Percentiles rank a stretch among this genome's conserved stretches.
Evolutionary conservation across 2,329 filamentous ascomycete species (phyloP).

Genomic region (Dactylellina sp.): DNA sequence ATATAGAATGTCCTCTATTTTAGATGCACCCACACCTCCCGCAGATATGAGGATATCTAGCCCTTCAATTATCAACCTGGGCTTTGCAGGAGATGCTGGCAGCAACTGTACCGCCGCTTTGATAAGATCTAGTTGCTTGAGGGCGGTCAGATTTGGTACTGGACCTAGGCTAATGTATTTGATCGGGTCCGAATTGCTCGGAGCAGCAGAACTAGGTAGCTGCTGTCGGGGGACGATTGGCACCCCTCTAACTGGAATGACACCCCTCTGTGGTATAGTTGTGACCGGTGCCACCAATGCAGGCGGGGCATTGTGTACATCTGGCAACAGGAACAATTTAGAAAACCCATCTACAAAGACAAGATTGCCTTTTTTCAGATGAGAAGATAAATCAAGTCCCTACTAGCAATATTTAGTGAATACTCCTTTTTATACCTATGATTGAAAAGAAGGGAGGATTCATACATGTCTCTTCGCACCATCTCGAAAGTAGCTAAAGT

Average conservation of each 20-base stretch:
- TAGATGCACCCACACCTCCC: slow-evolving; percentile 66
- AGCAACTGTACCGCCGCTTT: slow-evolving; percentile 32
- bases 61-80: slow-evolving; percentile 75
- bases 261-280: slow-evolving; percentile 37
- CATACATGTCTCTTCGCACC: slow-evolving; percentile 76
- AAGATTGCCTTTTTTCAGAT: slow-evolving; percentile 72
- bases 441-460: slow-evolving; percentile 27
- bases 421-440: no score
- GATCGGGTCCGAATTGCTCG: slow-evolving; percentile 29
- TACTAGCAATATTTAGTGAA: no score
- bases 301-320: not conserved
- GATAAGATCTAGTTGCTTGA: slow-evolving; percentile 28
- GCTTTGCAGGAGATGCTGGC: slow-evolving; percentile 61
- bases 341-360: slow-evolving; percentile 80
- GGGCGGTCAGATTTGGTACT: not conserved
- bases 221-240: slow-evolving; percentile 22
- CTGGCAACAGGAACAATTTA: slow-evolving; percentile 65
- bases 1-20: slow-evolving; percentile 60
- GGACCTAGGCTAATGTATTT: slow-evolving; percentile 35
- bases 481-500: slow-evolving; percentile 81
- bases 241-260: slow-evolving; percentile 34
- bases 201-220: not conserved
- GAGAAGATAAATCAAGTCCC: slow-evolving; percentile 77
- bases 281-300: not conserved
- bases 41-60: slow-evolving; percentile 74